Percentiles rank a stretch among this genome's conserved stretches.
Evolutionary conservation across 495 filamentous ascomycete species (phyloP).

Genomic region (Pyrenula aspistea): DNA sequence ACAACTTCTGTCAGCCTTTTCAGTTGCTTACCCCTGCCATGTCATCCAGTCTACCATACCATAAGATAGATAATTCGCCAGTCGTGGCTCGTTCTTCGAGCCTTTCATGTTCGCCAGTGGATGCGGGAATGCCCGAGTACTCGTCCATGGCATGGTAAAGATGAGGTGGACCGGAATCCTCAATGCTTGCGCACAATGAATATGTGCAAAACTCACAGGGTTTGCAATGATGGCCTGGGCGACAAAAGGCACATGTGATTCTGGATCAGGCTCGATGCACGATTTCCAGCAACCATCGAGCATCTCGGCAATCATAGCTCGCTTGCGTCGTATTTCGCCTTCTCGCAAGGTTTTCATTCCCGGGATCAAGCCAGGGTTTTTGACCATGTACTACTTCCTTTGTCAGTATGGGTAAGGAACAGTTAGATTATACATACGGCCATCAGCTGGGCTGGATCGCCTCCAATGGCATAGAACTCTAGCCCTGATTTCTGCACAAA

Average conservation of each 20-base stretch:
- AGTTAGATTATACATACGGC: slow-evolving; percentile 16
- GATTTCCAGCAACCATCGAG: slow-evolving; percentile 52
- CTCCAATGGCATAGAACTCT: slow-evolving; percentile 54
- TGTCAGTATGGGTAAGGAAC: slow-evolving; percentile 2
- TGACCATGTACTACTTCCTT: slow-evolving; percentile 29
- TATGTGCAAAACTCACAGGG: slow-evolving; percentile 53
- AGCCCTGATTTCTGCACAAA: slow-evolving; percentile 42
- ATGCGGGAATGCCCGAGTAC: slow-evolving; percentile 42
- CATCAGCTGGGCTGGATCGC: slow-evolving; percentile 52
- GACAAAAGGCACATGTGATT: slow-evolving; percentile 45
- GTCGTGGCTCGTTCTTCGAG: slow-evolving; percentile 26
- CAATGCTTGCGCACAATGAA: slow-evolving; percentile 50
- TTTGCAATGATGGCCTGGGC: slow-evolving; percentile 59
- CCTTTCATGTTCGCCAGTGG: slow-evolving; percentile 42
- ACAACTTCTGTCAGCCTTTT: slow-evolving; percentile 4
- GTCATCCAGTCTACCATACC: slow-evolving; percentile 51
- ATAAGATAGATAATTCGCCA: slow-evolving; percentile 50
- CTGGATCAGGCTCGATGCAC: slow-evolving; percentile 40
- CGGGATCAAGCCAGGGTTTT: slow-evolving; percentile 40
- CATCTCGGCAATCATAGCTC: slow-evolving; percentile 44
- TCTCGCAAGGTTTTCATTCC: slow-evolving; percentile 29
- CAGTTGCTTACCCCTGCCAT: slow-evolving; percentile 44
- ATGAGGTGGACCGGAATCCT: slow-evolving; percentile 52
- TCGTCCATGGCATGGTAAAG: slow-evolving; percentile 54
- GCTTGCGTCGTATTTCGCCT: slow-evolving; percentile 32